Base-by-base conservation (phyloP, 345 rosid genomes). In the Syzygium oleosum region DNA sequence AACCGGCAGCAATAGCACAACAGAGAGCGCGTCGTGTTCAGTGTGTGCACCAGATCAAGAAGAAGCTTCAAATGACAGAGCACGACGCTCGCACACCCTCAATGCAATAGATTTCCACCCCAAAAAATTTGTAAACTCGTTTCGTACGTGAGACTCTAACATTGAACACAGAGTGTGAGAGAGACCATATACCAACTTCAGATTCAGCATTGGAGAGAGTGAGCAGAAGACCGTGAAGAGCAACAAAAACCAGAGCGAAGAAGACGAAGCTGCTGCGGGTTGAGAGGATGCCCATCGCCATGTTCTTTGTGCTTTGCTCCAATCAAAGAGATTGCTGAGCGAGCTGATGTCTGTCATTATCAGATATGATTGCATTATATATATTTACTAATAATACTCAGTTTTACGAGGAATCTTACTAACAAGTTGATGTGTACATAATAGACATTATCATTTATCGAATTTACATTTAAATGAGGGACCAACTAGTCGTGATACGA, bases 111-210 rank as follows among this genome's bases (percentile, higher is more conserved):
- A 34, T 34, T 68, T 68, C 38, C 46, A 68, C 22, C 49, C 80
- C 7, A 5, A 34, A 9, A 19, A 68, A 34, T 34, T 17, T 19
- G 25, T 13, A 34, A 68, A 68, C 80, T 34, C 17, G 46, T 34
- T 68, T 38, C 43, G 23, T 8, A 68, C 9, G 23, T 6, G 80
- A 68, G 25, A 34, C 80, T 73, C 25, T 34, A 23, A 68, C 2
- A 34, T 17, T 17, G 80, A 4, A 68, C 80, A 8, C 46, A 31
- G 78, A 4, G 29, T 49, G 52, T 25, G 15, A 84, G 68, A 68
- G 13, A 84, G 79, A 88, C 14, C 89, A 84, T 89, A 85, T 89
- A 92, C 91, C 92, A 61, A 68, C 87, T 92, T 92, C 92, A 88
- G 87, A 51, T 22, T 56, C 52, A 77, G 91, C 90, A 15, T 52